A percentile compares a stretch with the other conserved stretches of the same genome.
These are phyloP conservation scores for Cadophora sp. DNA, from an alignment of 2,329 filamentous ascomycete species.

Conservation along the genomic window DNA sequence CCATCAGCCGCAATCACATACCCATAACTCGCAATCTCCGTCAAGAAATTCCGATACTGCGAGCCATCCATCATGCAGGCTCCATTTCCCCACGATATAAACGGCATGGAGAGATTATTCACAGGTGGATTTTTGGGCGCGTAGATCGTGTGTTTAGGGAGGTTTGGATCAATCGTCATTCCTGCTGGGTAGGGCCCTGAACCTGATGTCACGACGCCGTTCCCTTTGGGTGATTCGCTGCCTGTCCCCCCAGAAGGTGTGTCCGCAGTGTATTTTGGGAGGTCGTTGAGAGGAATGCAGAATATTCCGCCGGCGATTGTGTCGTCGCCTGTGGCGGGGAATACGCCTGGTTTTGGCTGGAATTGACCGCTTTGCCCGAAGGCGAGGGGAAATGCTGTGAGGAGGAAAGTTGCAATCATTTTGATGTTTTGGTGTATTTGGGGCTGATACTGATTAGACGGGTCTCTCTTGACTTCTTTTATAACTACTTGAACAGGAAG, in stretches of 20 bases:
- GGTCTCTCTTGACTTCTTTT: neutral
- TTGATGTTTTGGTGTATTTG: neutral
- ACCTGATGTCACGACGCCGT: conserved; percentile 19
- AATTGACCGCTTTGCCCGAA: conserved; percentile 18
- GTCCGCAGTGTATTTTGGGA: conserved; percentile 7
- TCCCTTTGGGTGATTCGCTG: conserved; percentile 20
- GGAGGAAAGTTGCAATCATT: neutral
- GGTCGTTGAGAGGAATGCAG: conserved; percentile 8
- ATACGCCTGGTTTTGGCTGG: conserved; percentile 16
- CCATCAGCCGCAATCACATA: conserved; percentile 27
- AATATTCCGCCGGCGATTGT: conserved; percentile 25
- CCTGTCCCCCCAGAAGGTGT: conserved; percentile 8
- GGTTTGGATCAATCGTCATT: conserved; percentile 15
- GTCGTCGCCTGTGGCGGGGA: conserved; percentile 24
- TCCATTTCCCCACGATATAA: conserved; percentile 18
- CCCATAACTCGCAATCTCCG: conserved; percentile 22
- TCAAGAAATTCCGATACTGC: conserved; percentile 21
- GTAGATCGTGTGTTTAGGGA: conserved; percentile 27
- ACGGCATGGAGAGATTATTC: conserved; percentile 12
- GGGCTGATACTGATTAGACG: neutral
- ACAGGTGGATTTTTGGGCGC: conserved; percentile 18
- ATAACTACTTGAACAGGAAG: neutral
- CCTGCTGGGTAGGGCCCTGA: conserved; percentile 24
- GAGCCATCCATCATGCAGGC: conserved; percentile 22
- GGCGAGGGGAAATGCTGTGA: neutral